A percentile compares a stretch with the other conserved stretches of the same genome.
phyloP scores from a whole-genome alignment of 768 basidiomycete species.

The Strobilomyces dryophilus region DNA sequence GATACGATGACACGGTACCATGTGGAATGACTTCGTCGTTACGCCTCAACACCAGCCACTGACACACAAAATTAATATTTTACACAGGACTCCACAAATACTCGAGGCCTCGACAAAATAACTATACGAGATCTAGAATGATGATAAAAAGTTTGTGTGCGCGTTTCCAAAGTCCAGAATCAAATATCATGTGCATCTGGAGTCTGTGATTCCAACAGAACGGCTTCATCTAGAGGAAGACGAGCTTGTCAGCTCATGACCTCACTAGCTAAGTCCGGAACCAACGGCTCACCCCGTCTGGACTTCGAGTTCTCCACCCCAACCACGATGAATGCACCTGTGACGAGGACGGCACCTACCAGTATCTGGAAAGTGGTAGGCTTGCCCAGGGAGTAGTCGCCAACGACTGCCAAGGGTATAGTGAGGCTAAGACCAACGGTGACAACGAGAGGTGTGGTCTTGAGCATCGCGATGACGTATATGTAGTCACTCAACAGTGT shows the following conservation, averaged over 20 bases:
- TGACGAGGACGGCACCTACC: conserved; percentile 71
- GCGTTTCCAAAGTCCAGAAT: not conserved
- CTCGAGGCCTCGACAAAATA: not conserved
- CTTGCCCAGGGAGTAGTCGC: conserved; percentile 65
- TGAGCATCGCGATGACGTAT: conserved; percentile 89
- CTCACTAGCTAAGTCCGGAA: conserved; percentile 3
- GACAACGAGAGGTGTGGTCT: conserved; percentile 91
- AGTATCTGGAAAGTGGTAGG: conserved; percentile 58
- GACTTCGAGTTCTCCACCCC: conserved; percentile 52
- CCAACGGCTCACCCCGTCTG: conserved; percentile 28
- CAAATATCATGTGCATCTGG: not conserved
- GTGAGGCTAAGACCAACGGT: conserved; percentile 92
- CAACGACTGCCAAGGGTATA: conserved; percentile 86
- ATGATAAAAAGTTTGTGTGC: not conserved
- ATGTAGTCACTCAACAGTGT: conserved; percentile 82
- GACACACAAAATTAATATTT: not conserved
- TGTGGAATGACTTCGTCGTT: not conserved
- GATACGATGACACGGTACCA: conserved; percentile 16
- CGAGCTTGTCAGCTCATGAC: not conserved
- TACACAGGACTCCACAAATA: not conserved
- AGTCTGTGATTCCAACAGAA: conserved; percentile 7
- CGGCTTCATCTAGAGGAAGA: conserved; percentile 6
- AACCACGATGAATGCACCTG: conserved; percentile 72
- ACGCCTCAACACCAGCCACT: too few species aligned
- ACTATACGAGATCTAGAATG: too few species aligned